Conservation (phyloP, 2,329 filamentous ascomycete species). For the Talaromyces sp. region DNA sequence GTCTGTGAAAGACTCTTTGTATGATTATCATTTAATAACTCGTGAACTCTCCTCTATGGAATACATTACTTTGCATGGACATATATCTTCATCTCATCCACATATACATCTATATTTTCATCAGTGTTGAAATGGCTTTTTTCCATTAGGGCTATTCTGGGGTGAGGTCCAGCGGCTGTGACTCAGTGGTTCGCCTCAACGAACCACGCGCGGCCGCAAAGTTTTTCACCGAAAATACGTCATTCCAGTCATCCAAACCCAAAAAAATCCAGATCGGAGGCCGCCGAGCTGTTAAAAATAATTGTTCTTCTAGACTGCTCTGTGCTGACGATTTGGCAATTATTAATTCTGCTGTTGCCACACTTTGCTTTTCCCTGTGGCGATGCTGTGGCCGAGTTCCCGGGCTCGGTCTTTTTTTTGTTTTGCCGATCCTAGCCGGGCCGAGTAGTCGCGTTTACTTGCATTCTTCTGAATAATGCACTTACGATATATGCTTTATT, state of each 20-base stretch:
- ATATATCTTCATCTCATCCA: background rate
- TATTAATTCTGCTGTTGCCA: background rate
- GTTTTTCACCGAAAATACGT: background rate
- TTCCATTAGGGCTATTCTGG: background rate
- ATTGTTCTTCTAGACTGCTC: background rate
- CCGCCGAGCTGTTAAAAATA: background rate
- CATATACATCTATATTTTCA: background rate
- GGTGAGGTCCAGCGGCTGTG: background rate
- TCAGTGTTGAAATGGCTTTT: background rate
- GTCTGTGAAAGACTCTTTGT: conserved; percentile 2
- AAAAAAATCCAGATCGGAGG: background rate
- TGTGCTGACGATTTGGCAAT: background rate
- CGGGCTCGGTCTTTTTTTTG: background rate
- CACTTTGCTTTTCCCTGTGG: background rate
- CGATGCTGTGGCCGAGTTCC: background rate
- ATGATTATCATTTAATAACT: conserved; percentile 5
- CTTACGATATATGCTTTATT: background rate
- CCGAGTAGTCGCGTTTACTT: background rate
- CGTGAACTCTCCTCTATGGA: background rate
- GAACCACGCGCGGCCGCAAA: background rate
- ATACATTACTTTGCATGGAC: background rate
- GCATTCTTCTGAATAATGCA: too few relatives aligned
- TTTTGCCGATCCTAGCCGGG: background rate
- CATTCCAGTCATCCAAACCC: background rate
- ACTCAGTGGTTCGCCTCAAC: background rate